Evolutionary conservation across 768 basidiomycete species (phyloP), one percentile per base, ranked within the genome.

Genomic region (Stropharia rugosoannulata): DNA sequence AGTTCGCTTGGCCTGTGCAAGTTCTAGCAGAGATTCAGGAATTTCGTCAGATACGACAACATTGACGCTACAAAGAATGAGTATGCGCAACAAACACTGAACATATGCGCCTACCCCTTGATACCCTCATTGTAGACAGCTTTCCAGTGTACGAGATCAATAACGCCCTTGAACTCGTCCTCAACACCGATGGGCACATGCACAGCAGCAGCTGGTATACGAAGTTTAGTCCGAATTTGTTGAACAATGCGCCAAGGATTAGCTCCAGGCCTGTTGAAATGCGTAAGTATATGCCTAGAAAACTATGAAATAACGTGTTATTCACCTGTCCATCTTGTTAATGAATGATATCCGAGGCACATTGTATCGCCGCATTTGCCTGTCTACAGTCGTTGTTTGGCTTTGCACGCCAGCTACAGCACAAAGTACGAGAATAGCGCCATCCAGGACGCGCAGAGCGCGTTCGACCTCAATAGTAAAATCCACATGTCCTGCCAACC

Each of bases 401-500:
- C 90, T 93, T 86, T 95, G 73, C 13, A 99, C 97, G 60, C 97
- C 97, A 51, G 94, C 89, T 42, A 99, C 97, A 18, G 97, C 95
- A 72, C 97, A 98, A 19, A 99, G 78, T 29, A 99, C 97, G 66
- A 99, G 71, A 45, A 98, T 89, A 49, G 97, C 97, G 59, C 97
- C 97, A 69, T 99, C 97, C 59, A 99, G 77, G 7, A 98, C 97
- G 49, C 97, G 86, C 48, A 99, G 77, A 22, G 97, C 97, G 13
- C 97, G 86, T 71, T 99, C 97, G 7, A 99, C 97, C 72, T 99
- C 97, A 62, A 99, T 98, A 2, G 97, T 99, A 67, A 99, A 99
- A 71, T 99, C 97, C 60, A 99, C 97, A 78, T 99, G 97, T 63
- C 95, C 95, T 94, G 22, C n/a, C 42, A 7, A 1, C 47, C 4